Evolutionary conservation across 345 rosid species (phyloP).

Genomic region (Aquilaria malaccensis): DNA sequence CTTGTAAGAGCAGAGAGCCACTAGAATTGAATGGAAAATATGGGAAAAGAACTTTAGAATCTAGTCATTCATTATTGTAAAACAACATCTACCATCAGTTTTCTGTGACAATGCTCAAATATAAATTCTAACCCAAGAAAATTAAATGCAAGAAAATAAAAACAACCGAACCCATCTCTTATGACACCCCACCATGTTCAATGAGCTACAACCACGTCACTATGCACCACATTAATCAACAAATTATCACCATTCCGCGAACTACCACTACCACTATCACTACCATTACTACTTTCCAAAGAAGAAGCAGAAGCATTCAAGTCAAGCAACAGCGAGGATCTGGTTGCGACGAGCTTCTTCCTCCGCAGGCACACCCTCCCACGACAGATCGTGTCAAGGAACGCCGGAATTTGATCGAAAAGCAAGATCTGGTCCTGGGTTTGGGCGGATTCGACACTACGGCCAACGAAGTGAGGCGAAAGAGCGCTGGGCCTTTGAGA

Average conservation of each 20-base stretch:
- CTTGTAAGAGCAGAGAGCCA: no score
- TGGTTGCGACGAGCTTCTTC: conserved; percentile 47
- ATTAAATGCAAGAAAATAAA: conserved; percentile 1
- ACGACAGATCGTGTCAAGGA: conserved; percentile 26
- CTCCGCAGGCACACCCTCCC: conserved; percentile 35
- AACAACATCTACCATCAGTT: no score
- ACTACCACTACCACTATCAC: not conserved
- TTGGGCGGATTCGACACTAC: conserved; percentile 8
- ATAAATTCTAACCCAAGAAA: no score
- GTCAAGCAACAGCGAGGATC: conserved; percentile 28
- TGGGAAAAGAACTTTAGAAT: no score
- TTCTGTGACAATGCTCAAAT: no score
- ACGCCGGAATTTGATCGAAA: conserved; percentile 32
- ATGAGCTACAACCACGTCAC: conserved; percentile 42
- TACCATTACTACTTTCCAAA: conserved; percentile 17
- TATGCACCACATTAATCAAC: conserved; percentile 19
- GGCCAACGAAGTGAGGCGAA: conserved; percentile 3
- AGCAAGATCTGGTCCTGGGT: conserved; percentile 19
- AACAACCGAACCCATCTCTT: not conserved
- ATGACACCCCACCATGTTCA: conserved; percentile 18
- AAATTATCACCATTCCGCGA: conserved; percentile 17
- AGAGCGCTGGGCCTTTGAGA: conserved; percentile 23
- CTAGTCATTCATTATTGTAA: no score
- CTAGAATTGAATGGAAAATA: no score
- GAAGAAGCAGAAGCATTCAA: conserved; percentile 15